phyloP scores from a whole-genome alignment of 2,329 filamentous ascomycete species.

The Aspergillus sp. region DNA sequence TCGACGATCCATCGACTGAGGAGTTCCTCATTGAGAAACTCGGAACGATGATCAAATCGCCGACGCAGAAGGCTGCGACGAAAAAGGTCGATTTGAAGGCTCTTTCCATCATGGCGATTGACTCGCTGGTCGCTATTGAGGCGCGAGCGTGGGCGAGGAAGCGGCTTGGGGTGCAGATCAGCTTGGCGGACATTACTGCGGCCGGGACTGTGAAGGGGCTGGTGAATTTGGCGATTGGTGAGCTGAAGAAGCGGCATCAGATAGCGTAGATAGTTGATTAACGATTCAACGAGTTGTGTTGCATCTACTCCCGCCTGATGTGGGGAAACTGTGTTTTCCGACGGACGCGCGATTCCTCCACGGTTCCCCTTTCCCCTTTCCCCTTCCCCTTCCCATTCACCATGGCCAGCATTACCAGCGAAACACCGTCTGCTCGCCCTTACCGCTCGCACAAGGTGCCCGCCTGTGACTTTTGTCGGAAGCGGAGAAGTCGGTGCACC shows the following conservation, averaged over 20 bases:
- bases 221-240: slow-evolving; percentile 4
- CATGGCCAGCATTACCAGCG: background rate
- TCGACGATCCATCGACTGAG: slow-evolving; percentile 5
- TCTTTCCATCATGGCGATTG: background rate
- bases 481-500: slow-evolving; percentile 13
- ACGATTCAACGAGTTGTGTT: too few relatives aligned
- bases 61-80: background rate
- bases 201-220: slow-evolving; percentile 4
- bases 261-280: background rate
- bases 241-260: slow-evolving; percentile 2
- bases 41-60: background rate
- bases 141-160: slow-evolving; percentile 8
- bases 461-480: slow-evolving; percentile 13
- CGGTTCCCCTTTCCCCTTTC: background rate
- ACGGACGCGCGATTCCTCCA: background rate
- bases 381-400: background rate
- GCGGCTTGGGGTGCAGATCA: slow-evolving; percentile 4
- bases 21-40: slow-evolving; percentile 1
- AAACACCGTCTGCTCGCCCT: background rate
- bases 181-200: slow-evolving; percentile 3
- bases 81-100: background rate
- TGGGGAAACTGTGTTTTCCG: background rate
- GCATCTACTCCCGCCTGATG: background rate
- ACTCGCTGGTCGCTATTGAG: slow-evolving; percentile 13
- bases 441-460: slow-evolving; percentile 13